These are phyloP conservation scores for Microglena sp. DNA, from an alignment of 139 green algal species.

Conservation along the genomic window DNA sequence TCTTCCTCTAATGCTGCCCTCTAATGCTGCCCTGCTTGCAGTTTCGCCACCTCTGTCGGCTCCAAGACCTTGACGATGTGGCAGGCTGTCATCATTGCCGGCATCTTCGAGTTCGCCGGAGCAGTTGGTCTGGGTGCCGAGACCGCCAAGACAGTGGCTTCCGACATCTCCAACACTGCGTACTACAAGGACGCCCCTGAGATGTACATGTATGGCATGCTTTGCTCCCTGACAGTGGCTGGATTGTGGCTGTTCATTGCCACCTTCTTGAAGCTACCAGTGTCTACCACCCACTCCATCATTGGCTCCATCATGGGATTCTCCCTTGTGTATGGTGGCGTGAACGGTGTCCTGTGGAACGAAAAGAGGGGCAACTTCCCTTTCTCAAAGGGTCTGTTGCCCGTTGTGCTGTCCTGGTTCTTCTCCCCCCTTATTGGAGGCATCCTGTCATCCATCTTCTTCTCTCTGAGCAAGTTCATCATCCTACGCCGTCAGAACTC, in stretches of 20 bases:
- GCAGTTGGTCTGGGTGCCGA: conserved; percentile 24
- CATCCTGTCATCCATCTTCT: conserved; percentile 13
- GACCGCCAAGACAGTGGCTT: conserved; percentile 26
- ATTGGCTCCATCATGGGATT: conserved; percentile 36
- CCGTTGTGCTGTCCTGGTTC: conserved; percentile 23
- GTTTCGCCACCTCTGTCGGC: conserved; percentile 26
- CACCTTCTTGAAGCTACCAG: conserved; percentile 29
- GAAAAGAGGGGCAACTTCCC: conserved; percentile 15
- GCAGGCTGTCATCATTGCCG: conserved; percentile 25
- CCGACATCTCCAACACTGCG: conserved; percentile 16
- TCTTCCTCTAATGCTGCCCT: too few relatives aligned
- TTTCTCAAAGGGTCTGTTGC: conserved; percentile 5
- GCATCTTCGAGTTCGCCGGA: conserved; percentile 37
- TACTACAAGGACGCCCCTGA: too few relatives aligned
- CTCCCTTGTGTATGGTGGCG: conserved; percentile 22
- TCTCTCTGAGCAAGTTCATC: conserved; percentile 11
- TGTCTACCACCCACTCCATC: conserved; percentile 49
- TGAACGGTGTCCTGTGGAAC: conserved; percentile 17
- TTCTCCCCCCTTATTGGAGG: conserved; percentile 23
- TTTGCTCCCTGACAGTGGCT: conserved; percentile 12
- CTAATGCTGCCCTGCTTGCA: too few relatives aligned
- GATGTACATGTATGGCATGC: conserved; percentile 20
- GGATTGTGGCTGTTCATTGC: conserved; percentile 35
- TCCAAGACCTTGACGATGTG: conserved; percentile 28
- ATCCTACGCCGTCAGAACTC: conserved; percentile 26